Conservation (phyloP, 2,329 filamentous ascomycete species). For the Fonsecaea pedrosoi region DNA sequence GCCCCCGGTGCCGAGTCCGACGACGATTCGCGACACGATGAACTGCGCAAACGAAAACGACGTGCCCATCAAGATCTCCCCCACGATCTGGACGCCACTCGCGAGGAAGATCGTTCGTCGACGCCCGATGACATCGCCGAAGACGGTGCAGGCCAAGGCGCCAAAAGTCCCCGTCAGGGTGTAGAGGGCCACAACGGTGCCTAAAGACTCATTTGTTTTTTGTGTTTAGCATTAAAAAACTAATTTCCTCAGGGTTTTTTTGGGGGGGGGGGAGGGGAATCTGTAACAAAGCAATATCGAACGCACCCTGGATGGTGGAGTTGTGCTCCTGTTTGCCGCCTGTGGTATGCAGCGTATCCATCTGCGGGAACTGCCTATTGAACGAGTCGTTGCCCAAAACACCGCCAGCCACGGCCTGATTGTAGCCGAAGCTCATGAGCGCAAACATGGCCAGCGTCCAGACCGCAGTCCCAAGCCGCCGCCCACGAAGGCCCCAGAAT, state of each 20-base stretch:
- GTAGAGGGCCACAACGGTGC: slow-evolving; percentile 1
- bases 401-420: slow-evolving; percentile 1
- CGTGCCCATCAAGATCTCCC: slow-evolving; percentile 50
- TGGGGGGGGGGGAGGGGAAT: no score
- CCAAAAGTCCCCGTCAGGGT: not conserved
- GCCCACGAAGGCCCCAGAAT: no score
- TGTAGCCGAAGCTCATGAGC: slow-evolving; percentile 1
- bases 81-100: slow-evolving; percentile 51
- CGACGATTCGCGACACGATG: slow-evolving; percentile 54
- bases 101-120: slow-evolving; percentile 37
- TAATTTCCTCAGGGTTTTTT: no score
- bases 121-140: not conserved
- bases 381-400: not conserved
- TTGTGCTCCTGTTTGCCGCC: no score
- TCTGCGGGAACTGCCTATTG: not conserved
- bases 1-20: slow-evolving; percentile 44
- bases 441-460: no score
- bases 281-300: no score
- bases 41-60: slow-evolving; percentile 51
- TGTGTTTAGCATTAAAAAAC: no score
- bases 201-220: not conserved
- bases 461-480: no score
- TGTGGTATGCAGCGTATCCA: no score
- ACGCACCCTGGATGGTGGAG: no score
- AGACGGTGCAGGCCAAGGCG: no score